phyloP scores from a whole-genome alignment of 2,329 filamentous ascomycete species.

The Arthrobotrys entomopaga region DNA sequence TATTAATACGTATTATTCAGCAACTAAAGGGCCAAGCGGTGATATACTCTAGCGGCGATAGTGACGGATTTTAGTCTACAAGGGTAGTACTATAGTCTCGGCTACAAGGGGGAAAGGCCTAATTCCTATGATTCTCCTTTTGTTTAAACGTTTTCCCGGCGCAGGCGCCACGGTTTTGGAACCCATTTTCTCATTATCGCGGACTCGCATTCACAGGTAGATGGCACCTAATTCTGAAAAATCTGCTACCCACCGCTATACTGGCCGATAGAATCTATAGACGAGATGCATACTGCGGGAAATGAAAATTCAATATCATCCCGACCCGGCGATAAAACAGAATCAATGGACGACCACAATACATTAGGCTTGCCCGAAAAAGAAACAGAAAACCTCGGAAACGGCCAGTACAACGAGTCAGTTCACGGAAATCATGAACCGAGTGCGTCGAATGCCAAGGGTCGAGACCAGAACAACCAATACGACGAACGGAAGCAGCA shows the following conservation, averaged over 20 bases:
- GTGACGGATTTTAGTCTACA: background rate
- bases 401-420: background rate
- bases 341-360: conserved; percentile 13
- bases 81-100: background rate
- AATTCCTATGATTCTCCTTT: too few species aligned
- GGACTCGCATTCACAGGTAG: too few species aligned
- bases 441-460: conserved; percentile 12
- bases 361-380: conserved; percentile 4
- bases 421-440: background rate
- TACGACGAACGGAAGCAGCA: background rate
- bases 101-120: too few species aligned
- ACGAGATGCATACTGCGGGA: background rate
- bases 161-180: background rate
- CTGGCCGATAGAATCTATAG: background rate
- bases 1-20: background rate
- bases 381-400: conserved; percentile 8
- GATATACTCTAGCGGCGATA: conserved; percentile 4
- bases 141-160: too few species aligned
- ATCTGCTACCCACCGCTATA: background rate
- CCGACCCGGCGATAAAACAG: background rate
- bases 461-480: conserved; percentile 5
- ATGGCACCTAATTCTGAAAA: too few species aligned
- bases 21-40: too few species aligned
- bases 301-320: background rate
- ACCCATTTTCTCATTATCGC: background rate